Evolutionary conservation across 345 rosid genomes (phyloP).

Genomic region (Xanthoceras sorbifolium): DNA sequence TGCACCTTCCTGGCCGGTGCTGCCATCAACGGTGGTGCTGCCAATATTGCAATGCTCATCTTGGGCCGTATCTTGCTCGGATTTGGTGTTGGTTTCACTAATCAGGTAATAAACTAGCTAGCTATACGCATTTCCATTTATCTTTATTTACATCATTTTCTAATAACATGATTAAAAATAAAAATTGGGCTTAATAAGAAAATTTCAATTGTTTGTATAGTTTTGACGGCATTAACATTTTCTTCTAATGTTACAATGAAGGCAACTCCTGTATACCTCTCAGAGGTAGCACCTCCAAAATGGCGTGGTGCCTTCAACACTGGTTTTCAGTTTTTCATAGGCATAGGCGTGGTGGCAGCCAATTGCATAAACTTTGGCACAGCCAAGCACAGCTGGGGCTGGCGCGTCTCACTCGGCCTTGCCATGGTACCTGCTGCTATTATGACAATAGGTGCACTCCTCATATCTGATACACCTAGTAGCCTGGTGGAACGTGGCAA

Average conservation of each 20-base stretch:
- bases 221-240: not conserved
- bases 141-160: not conserved
- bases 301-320: slow-evolving; percentile 91
- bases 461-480: slow-evolving; percentile 70
- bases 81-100: slow-evolving; percentile 90
- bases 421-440: slow-evolving; percentile 69
- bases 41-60: slow-evolving; percentile 68
- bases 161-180: no score
- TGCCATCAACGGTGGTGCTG: slow-evolving; percentile 73
- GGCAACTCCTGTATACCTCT: slow-evolving; percentile 87
- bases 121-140: not conserved
- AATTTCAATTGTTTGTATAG: not conserved
- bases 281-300: slow-evolving; percentile 81
- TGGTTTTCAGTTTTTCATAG: slow-evolving; percentile 78
- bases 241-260: slow-evolving; percentile 22
- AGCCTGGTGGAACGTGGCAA: slow-evolving; percentile 77
- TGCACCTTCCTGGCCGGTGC: slow-evolving; percentile 72
- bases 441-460: slow-evolving; percentile 69
- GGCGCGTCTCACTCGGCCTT: slow-evolving; percentile 85
- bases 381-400: slow-evolving; percentile 61
- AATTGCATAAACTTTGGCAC: slow-evolving; percentile 60
- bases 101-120: slow-evolving; percentile 47
- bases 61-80: slow-evolving; percentile 84
- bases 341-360: slow-evolving; percentile 67
- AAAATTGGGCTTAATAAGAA: no score